Conservation (phyloP, 306 rosid genomes). For the Chamaecrista fasciculata region DNA sequence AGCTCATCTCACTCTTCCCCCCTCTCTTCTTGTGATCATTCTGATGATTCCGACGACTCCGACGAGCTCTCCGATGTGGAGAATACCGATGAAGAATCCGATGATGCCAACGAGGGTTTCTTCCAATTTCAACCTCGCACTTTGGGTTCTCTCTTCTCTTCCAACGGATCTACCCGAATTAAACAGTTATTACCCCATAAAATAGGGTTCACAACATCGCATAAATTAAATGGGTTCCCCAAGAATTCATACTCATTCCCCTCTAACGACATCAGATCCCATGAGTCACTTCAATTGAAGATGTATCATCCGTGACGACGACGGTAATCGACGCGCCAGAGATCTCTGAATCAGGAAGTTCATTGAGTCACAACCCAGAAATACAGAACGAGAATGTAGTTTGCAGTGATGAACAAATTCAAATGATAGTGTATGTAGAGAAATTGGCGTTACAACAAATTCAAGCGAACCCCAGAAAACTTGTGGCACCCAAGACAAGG, state of each 20-base stretch:
- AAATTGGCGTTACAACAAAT: slow-evolving; percentile 29
- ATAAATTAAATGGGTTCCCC: slow-evolving; percentile 46
- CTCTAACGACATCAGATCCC: slow-evolving; percentile 16
- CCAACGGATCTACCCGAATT: slow-evolving; percentile 56
- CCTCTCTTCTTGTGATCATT: too few species aligned
- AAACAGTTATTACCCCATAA: slow-evolving; percentile 43
- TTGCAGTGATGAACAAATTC: slow-evolving; percentile 21
- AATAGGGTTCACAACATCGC: slow-evolving; percentile 38
- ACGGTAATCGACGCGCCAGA: slow-evolving; percentile 34
- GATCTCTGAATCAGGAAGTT: slow-evolving; percentile 43
- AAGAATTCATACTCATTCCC: slow-evolving; percentile 41
- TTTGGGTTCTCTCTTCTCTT: slow-evolving; percentile 65
- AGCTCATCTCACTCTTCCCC: too few species aligned
- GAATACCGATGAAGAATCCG: slow-evolving; percentile 43
- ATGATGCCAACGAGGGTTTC: slow-evolving; percentile 59
- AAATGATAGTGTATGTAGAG: slow-evolving; percentile 30
- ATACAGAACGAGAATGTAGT: slow-evolving; percentile 22
- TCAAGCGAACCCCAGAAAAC: slow-evolving; percentile 35
- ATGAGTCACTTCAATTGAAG: slow-evolving; percentile 46
- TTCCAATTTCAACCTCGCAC: slow-evolving; percentile 77
- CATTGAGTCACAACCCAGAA: slow-evolving; percentile 33
- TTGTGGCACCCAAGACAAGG: slow-evolving; percentile 43
- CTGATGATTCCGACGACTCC: slow-evolving; percentile 58
- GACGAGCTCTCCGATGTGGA: slow-evolving; percentile 61
- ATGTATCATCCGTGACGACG: slow-evolving; percentile 29